These are phyloP conservation scores for Stephanodiscus minutulus DNA, from an alignment of 108 stramenopile genomes.

Conservation along the genomic window DNA sequence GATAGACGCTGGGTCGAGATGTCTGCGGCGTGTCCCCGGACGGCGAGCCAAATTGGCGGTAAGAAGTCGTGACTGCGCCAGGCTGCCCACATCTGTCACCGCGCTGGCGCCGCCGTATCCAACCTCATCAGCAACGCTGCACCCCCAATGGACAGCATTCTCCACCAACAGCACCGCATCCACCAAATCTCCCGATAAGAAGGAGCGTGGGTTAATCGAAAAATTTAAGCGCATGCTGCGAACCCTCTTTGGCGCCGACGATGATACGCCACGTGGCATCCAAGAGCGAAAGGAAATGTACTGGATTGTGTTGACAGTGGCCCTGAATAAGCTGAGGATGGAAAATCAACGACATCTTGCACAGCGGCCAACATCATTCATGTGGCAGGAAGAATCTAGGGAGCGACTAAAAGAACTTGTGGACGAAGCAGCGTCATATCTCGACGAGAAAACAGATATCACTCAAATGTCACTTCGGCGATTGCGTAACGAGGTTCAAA, in stretches of 20 bases:
- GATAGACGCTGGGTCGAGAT: neutral
- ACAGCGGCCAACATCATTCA: neutral
- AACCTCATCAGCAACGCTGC: neutral
- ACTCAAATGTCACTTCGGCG: conserved; percentile 53
- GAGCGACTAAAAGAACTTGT: conserved; percentile 39
- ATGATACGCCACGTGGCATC: conserved; percentile 55
- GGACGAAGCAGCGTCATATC: conserved; percentile 49
- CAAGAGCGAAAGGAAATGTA: conserved; percentile 76
- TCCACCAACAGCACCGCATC: conserved; percentile 25
- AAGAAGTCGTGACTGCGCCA: neutral
- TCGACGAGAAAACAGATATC: conserved; percentile 55
- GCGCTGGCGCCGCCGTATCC: neutral
- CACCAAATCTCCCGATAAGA: conserved; percentile 34
- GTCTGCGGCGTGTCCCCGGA: neutral
- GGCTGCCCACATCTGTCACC: neutral
- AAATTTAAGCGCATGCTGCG: conserved; percentile 23
- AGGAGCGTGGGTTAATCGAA: conserved; percentile 21
- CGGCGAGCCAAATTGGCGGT: neutral
- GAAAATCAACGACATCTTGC: conserved; percentile 9
- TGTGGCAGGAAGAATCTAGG: conserved; percentile 30
- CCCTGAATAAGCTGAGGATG: conserved; percentile 45
- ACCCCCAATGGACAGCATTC: conserved; percentile 8
- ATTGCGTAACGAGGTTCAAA: conserved; percentile 69
- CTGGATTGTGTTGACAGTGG: conserved; percentile 52
- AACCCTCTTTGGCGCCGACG: conserved; percentile 35